Base-by-base conservation (phyloP, 148 eudicot species). In the Rhododendron williamsianum region DNA sequence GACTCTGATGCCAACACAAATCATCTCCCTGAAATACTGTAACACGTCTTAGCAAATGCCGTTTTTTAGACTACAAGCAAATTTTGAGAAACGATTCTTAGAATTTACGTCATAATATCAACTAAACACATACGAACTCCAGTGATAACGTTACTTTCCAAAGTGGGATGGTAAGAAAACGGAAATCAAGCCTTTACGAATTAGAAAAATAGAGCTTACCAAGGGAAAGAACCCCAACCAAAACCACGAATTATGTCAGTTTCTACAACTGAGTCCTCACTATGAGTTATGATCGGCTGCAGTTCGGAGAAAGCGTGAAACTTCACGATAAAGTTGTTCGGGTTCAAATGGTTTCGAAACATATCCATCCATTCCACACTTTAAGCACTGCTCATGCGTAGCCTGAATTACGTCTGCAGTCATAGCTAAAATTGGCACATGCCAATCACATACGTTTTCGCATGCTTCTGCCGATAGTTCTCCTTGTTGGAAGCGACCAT, bases 351-450 rank as follows among this genome's bases (percentile, higher is more conserved):
- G 99, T 88, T 97, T 97, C 2, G 99, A 94, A 54, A 97, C 99
- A 78, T 95, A 97, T 52, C 99, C 99, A 90, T 97, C 98, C 99
- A 97, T 97, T 77, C 95, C 98, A 76, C 89, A 87, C 89, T 82
- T 92, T 0, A 87, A 81, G 91, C 99, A 95, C 81, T 93, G 88
- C 84, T 97, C 99, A 36, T 95, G 93, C 16, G 99, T 97, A 51
- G 99, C 98, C 86, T 97, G 99, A 81, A 97, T 94, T 33, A 97
- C 98, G 54, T 97, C 99, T 46, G 99, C 99, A 5, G 99, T 97
- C 99, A 97, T 97, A 73, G 99, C 98, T 83, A 97, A 82, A 74
- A 97, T 95, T 18, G 98, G 98, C 2, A 97, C 93, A 54, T 93
- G 97, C 97, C 98, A 94, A 51, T 85, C 87, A 80, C 93, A 87